Evolutionary conservation across 352 stramenopile genomes (phyloP), one percentile per base, ranked within the genome.

Genomic region (Phytophthora pistaciae): DNA sequence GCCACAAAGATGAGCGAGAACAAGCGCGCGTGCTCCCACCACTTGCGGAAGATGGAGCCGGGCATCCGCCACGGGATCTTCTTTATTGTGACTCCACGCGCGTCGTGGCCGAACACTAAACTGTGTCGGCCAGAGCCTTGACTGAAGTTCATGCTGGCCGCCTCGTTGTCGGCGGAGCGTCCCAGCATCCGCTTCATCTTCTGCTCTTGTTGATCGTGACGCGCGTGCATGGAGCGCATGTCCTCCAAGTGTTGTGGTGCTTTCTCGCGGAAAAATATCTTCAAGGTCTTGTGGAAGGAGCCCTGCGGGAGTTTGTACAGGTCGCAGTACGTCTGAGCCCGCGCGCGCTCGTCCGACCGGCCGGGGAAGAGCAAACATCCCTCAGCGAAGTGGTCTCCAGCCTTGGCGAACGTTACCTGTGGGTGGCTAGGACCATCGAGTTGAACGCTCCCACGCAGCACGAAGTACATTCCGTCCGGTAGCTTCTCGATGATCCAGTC

Each of bases 121-220:
- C 70, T 77, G 25, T 46, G 40, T 36, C 68, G n/a, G 10, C 56
- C 52, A 3, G 56, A 21, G 36, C 56, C 54, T 3, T 33, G 5
- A 6, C 56, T 40, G 8, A 13, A 20, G 46, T 44, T 66, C 2
- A 25, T 48, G 7, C 13, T 57, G 0, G 18, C 27, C 5, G 44
- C 16, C n/a, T 36, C 58, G 6, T 65, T 78, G 3, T 78, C 70
- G 0, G 70, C 63, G 1, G 76, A 78, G 44, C 81, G 84, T 0
- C 85, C 85, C 5, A 95, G 76, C 66, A 95, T 79, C 14, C 78
- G 76, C 62, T 95, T 92, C 79, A 91, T 93, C 68, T 95, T 95
- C 54, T 92, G 85, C 54, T 91, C 75, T 42, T 95, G 87, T 36
- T 92, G 83, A 33, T 95, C 85, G 0, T 71, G 77, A 3, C 82